Evolutionary conservation across 2,329 filamentous ascomycete genomes (phyloP).

Genomic region (Colletotrichum shisoi): DNA sequence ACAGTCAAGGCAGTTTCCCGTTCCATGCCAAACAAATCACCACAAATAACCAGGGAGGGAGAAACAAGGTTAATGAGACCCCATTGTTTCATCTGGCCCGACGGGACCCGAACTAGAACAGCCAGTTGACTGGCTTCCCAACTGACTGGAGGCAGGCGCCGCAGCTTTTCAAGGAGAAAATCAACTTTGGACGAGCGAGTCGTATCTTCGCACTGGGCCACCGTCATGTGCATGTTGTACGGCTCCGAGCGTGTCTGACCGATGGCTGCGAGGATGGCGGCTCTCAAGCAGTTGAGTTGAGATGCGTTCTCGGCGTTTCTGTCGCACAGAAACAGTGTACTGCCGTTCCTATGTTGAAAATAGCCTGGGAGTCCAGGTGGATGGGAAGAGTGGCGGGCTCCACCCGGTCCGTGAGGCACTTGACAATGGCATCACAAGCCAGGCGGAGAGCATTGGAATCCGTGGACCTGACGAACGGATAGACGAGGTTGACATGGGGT

Average conservation of each 20-base stretch:
- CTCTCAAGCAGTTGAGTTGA: slow-evolving; percentile 48
- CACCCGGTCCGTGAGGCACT: slow-evolving; percentile 44
- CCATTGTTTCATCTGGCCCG: slow-evolving; percentile 65
- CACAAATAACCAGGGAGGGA: slow-evolving; percentile 21
- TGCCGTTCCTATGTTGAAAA: slow-evolving; percentile 60
- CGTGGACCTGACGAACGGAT: slow-evolving; percentile 64
- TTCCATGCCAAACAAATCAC: background rate
- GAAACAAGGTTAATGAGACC: slow-evolving; percentile 54
- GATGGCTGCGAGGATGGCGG: slow-evolving; percentile 49
- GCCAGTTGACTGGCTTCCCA: slow-evolving; percentile 61
- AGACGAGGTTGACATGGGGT: slow-evolving; percentile 71
- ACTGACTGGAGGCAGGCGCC: slow-evolving; percentile 55
- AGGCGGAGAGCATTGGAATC: slow-evolving; percentile 53
- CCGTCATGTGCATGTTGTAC: slow-evolving; percentile 64
- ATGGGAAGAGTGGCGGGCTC: slow-evolving; percentile 42
- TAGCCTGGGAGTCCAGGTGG: slow-evolving; percentile 53
- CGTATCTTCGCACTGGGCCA: slow-evolving; percentile 64
- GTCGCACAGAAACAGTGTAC: slow-evolving; percentile 59
- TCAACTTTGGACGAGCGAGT: slow-evolving; percentile 54
- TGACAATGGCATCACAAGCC: slow-evolving; percentile 53
- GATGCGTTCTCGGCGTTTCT: slow-evolving; percentile 39
- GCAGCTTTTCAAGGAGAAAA: slow-evolving; percentile 62
- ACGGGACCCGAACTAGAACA: slow-evolving; percentile 61
- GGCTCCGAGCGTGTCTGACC: slow-evolving; percentile 42
- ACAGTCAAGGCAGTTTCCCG: background rate